phyloP scores from a whole-genome alignment of 495 filamentous ascomycete species.

The Xylaria castorea region DNA sequence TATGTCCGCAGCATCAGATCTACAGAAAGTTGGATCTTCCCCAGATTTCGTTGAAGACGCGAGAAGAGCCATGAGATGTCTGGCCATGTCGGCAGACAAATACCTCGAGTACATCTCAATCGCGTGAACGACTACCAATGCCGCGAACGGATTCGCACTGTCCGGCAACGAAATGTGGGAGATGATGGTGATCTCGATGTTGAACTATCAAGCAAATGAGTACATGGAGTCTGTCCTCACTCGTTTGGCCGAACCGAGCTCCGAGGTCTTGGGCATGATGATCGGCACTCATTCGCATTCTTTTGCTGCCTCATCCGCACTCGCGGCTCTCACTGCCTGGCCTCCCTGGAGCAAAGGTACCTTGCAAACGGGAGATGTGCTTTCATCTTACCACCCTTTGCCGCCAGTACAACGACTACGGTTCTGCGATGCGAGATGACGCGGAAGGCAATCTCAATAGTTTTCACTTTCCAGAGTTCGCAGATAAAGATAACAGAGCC shows the following conservation, averaged over 20 bases:
- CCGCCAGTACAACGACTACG: background rate
- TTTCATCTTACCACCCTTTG: background rate
- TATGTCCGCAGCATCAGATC: too few relatives aligned
- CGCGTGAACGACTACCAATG: conserved; percentile 31
- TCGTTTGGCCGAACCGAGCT: too few relatives aligned
- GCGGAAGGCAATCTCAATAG: background rate
- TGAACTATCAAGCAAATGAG: too few relatives aligned
- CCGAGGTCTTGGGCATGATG: background rate
- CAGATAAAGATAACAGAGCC: background rate
- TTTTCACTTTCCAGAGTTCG: background rate
- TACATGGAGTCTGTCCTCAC: too few relatives aligned
- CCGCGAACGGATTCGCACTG: background rate
- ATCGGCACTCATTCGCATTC: background rate
- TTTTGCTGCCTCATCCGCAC: background rate
- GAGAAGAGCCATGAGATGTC: too few relatives aligned
- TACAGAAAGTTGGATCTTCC: too few relatives aligned
- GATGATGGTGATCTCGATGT: background rate
- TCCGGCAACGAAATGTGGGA: background rate
- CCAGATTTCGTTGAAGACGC: too few relatives aligned
- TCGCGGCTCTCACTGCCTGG: background rate
- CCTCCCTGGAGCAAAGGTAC: background rate
- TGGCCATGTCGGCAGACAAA: conserved; percentile 32
- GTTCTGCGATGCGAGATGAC: background rate
- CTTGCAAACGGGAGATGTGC: background rate
- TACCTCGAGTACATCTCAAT: conserved; percentile 48